These are phyloP conservation scores for Rhexocercosporidium sp. DNA, from an alignment of 2,329 filamentous ascomycete species.

Conservation along the genomic window DNA sequence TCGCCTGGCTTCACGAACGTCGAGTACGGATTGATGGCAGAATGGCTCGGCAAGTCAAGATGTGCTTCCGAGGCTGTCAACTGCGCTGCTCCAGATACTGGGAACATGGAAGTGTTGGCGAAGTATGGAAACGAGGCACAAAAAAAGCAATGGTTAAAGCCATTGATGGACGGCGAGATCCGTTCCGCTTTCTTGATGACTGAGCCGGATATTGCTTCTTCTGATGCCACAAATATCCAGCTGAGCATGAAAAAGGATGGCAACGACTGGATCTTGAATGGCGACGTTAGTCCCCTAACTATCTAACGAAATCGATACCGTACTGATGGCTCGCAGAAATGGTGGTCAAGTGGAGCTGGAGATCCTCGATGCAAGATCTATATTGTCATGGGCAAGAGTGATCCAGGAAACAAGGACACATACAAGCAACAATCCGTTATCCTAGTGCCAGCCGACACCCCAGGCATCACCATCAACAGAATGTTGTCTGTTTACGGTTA, in stretches of 20 bases:
- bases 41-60: conserved; percentile 87
- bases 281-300: conserved; percentile 61
- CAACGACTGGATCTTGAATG: conserved; percentile 89
- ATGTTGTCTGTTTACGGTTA: conserved; percentile 96
- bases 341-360: conserved; percentile 97
- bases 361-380: conserved; percentile 93
- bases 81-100: conserved; percentile 89
- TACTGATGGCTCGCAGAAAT: conserved; percentile 69
- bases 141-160: conserved; percentile 82
- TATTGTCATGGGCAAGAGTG: conserved; percentile 95
- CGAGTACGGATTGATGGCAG: conserved; percentile 97
- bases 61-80: conserved; percentile 87
- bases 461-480: conserved; percentile 89
- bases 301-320: background rate
- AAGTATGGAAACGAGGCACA: conserved; percentile 88
- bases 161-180: conserved; percentile 83
- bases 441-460: conserved; percentile 79
- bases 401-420: conserved; percentile 73
- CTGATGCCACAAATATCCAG: conserved; percentile 92
- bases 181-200: conserved; percentile 94
- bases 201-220: conserved; percentile 85
- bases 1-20: conserved; percentile 94
- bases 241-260: conserved; percentile 83
- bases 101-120: conserved; percentile 94
- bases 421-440: conserved; percentile 95